Conservation (phyloP, 139 green algal genomes). For the Chlorella sp. region DNA sequence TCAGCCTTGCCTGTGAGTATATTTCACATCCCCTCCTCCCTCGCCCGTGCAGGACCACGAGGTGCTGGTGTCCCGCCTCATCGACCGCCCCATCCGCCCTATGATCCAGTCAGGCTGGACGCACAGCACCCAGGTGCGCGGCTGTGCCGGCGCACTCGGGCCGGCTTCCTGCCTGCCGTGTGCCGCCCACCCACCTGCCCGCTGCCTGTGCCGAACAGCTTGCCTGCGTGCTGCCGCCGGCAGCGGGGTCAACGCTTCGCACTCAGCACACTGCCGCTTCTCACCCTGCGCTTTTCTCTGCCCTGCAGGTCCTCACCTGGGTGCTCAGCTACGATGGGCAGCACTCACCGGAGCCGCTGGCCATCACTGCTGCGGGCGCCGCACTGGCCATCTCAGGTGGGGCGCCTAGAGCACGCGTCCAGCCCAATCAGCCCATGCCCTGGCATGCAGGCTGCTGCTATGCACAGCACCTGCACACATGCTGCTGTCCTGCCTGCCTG, state of each 20-base stretch:
- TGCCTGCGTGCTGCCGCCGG: not conserved
- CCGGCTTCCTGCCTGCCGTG: too few species aligned
- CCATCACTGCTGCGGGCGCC: conserved; percentile 92
- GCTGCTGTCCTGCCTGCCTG: not conserved
- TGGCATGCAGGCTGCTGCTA: too few species aligned
- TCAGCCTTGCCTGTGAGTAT: too few species aligned
- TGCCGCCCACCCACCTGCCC: too few species aligned
- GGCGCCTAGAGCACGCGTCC: too few species aligned
- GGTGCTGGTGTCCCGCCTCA: conserved; percentile 86
- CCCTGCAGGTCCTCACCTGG: conserved; percentile 62
- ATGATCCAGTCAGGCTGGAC: conserved; percentile 93
- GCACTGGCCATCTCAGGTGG: conserved; percentile 85
- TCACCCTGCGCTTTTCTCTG: not conserved
- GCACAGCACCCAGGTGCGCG: conserved; percentile 90
- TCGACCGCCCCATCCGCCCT: conserved; percentile 95
- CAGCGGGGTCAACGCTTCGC: too few species aligned
- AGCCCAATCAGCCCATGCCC: too few species aligned
- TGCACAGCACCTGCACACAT: too few species aligned
- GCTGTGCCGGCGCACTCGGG: too few species aligned
- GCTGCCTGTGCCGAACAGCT: not conserved
- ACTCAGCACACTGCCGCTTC: too few species aligned
- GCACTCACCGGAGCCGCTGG: conserved; percentile 88
- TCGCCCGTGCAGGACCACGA: conserved; percentile 73
- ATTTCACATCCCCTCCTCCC: too few species aligned
- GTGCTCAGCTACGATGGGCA: conserved; percentile 91